Percentiles rank a stretch among this genome's conserved stretches.
These are phyloP conservation scores for Xylaria sp. DNA, from an alignment of 2,329 filamentous ascomycete genomes.

Conservation along the genomic window DNA sequence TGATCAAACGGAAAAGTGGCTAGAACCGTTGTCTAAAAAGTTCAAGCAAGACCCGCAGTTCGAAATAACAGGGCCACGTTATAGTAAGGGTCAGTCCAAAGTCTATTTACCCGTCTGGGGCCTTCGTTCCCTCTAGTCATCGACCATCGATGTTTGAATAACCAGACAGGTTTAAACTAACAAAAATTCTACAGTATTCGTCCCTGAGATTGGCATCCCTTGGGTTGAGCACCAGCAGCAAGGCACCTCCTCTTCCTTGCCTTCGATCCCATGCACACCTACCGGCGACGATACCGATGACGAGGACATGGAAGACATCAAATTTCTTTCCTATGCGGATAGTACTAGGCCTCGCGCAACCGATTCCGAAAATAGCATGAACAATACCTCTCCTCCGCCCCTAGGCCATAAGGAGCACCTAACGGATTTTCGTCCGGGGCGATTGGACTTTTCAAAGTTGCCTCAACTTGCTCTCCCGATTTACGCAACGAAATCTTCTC, in stretches of 20 bases:
- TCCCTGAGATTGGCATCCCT: slow-evolving; percentile 45
- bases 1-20: no score
- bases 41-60: slow-evolving; percentile 35
- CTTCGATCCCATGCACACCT: slow-evolving; percentile 11
- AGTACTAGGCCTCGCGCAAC: slow-evolving; percentile 7
- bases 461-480: slow-evolving; percentile 68
- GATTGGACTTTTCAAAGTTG: slow-evolving; percentile 65
- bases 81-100: not conserved
- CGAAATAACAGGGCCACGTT: slow-evolving; percentile 22
- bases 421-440: slow-evolving; percentile 67
- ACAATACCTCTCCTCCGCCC: slow-evolving; percentile 5
- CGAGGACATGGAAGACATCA: slow-evolving; percentile 49
- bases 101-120: not conserved
- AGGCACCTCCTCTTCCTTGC: not conserved
- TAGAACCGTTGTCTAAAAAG: slow-evolving; percentile 7
- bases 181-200: not conserved
- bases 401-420: slow-evolving; percentile 23
- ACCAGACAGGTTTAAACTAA: not conserved
- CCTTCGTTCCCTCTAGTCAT: not conserved
- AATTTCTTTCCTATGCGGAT: slow-evolving; percentile 45
- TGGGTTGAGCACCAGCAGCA: slow-evolving; percentile 15
- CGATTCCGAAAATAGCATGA: slow-evolving; percentile 20
- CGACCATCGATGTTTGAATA: not conserved
- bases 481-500: slow-evolving; percentile 67
- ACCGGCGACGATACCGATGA: slow-evolving; percentile 48